phyloP scores from a whole-genome alignment of 169 alveolate genomes.

The Babesia microti region DNA sequence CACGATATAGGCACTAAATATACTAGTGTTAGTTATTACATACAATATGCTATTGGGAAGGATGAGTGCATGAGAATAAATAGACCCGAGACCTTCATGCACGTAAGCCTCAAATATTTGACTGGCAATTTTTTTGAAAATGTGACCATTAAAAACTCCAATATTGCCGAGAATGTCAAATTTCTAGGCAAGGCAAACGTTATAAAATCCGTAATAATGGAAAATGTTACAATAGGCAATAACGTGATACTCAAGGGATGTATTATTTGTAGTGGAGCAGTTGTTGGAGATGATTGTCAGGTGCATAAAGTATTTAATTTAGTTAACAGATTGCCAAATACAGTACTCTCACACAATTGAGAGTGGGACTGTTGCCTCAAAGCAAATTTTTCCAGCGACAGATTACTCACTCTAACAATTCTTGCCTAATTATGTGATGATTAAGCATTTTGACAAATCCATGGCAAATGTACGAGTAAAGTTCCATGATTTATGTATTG shows the following conservation, averaged over 20 bases:
- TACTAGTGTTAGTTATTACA: not conserved
- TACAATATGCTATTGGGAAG: not conserved
- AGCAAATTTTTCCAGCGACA: constrained; percentile 2
- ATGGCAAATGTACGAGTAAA: constrained; percentile 3
- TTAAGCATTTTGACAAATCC: constrained; percentile 11
- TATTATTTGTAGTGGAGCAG: constrained; percentile 38
- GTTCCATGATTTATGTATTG: too few species aligned
- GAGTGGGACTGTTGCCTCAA: not conserved
- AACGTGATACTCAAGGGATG: constrained; percentile 41
- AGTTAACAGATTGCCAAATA: not conserved
- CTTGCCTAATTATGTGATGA: constrained; percentile 16
- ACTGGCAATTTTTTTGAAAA: constrained; percentile 1
- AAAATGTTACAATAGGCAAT: constrained; percentile 33
- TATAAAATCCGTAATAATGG: constrained; percentile 48
- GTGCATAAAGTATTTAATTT: constrained; percentile 10
- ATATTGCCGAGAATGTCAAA: constrained; percentile 32
- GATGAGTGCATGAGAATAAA: not conserved
- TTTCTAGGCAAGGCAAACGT: constrained; percentile 37
- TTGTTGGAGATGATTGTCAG: constrained; percentile 41
- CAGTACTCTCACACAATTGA: not conserved
- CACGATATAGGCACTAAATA: constrained; percentile 1
- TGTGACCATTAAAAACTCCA: constrained; percentile 8
- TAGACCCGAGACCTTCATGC: not conserved
- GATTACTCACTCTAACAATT: constrained; percentile 11
- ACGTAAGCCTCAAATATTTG: not conserved